A percentile compares a stretch with the other conserved stretches of the same genome.
Conservation (phyloP, 2,329 filamentous ascomycete species). For the Aspergillus sp. region DNA sequence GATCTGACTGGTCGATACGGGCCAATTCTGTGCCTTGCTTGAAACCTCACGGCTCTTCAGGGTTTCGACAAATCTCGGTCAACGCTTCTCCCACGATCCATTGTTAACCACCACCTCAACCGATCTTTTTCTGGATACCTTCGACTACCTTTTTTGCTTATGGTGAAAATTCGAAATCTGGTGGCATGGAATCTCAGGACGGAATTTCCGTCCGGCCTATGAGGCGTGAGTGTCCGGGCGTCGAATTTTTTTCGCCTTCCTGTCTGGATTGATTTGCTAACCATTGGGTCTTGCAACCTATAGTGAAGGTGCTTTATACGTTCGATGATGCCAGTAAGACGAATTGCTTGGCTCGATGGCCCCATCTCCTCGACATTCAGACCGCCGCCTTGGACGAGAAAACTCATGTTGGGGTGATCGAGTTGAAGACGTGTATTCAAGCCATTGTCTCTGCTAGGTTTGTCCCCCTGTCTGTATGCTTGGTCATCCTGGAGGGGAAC, state of each 20-base stretch:
- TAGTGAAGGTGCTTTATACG: constrained; percentile 96
- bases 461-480: constrained; percentile 18
- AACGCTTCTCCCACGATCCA: background rate
- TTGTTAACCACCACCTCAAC: background rate
- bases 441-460: constrained; percentile 68
- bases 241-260: background rate
- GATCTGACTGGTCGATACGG: constrained; percentile 18
- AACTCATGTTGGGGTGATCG: constrained; percentile 80
- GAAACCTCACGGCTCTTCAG: constrained; percentile 3
- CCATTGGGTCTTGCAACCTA: constrained; percentile 14
- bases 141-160: constrained; percentile 20
- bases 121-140: constrained; percentile 1
- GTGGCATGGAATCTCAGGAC: constrained; percentile 46
- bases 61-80: constrained; percentile 8
- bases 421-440: constrained; percentile 82
- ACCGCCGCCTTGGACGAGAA: constrained; percentile 77
- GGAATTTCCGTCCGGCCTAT: constrained; percentile 63
- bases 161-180: constrained; percentile 27
- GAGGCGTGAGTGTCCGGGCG: constrained; percentile 60
- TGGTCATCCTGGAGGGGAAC: background rate
- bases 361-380: constrained; percentile 75
- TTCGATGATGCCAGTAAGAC: constrained; percentile 88
- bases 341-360: constrained; percentile 84
- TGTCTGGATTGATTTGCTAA: constrained; percentile 17
- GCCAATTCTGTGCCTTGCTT: constrained; percentile 13